Conservation (phyloP, 1,284 basidiomycete species). For the Marasmius fiardii region DNA sequence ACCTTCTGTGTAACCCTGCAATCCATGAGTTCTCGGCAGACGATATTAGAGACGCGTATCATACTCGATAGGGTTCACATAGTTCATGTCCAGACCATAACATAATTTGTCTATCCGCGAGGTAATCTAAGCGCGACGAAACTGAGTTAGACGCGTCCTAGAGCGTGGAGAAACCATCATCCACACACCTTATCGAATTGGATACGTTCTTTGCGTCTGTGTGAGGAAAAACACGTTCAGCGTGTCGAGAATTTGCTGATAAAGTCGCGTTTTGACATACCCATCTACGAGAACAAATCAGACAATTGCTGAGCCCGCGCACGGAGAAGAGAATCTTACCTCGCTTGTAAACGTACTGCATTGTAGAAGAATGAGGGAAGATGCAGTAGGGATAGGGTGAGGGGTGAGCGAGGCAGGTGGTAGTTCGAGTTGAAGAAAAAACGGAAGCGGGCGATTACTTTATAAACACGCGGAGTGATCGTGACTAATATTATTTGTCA, state of each 20-base stretch:
- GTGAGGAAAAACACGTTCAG: conserved; percentile 20
- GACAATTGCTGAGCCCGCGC: background rate
- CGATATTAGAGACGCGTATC: conserved; percentile 22
- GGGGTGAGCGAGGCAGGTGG: conserved; percentile 5
- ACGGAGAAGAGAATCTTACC: conserved; percentile 6
- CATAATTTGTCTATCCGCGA: conserved; percentile 94
- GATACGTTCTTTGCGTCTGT: conserved; percentile 80
- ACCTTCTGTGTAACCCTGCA: conserved; percentile 89
- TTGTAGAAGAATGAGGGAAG: background rate
- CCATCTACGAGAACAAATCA: conserved; percentile 11
- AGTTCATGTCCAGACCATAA: conserved; percentile 93
- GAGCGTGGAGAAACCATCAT: conserved; percentile 12
- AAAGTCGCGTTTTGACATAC: conserved; percentile 20
- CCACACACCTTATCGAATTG: conserved; percentile 80
- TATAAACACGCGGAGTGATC: conserved; percentile 9
- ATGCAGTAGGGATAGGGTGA: background rate
- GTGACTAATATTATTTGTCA: conserved; percentile 3
- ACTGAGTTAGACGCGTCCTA: conserved; percentile 18
- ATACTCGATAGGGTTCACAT: conserved; percentile 92
- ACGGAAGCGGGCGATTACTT: background rate
- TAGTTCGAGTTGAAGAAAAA: conserved; percentile 9
- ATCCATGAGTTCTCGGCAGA: background rate
- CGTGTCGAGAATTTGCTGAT: conserved; percentile 28
- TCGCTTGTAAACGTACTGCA: conserved; percentile 17
- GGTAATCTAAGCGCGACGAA: conserved; percentile 60